Base-by-base conservation (phyloP, 192 early-diverging fungal species). In the Haplosporangium gracile region DNA sequence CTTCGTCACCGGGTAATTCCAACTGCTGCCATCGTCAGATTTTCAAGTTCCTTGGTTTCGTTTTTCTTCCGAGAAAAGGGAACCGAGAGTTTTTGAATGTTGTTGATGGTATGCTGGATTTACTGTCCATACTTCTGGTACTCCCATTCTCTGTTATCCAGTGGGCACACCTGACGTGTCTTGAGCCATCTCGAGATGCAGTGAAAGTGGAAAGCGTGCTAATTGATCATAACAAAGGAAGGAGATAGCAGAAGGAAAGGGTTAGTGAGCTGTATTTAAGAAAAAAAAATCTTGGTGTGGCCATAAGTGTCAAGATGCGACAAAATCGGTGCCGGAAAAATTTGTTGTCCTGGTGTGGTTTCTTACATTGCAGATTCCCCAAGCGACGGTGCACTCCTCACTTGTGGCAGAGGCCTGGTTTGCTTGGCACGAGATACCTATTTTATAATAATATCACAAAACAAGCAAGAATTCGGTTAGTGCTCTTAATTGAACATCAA, bases 151-250 rank as follows among this genome's bases (percentile, higher is more conserved):
- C 97, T 91, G 90, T 99, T 99, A 90, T 99, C 98, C 87, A 99
- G 90, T 55, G 98, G 98, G 85, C 98, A 99, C 32, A 99, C 96
- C 86, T 97, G 94, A 60, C 98, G 93, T 81, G 95, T 97, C 91
- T 98, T 99, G 53, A 99, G 91, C 98, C 98, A 99, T 85, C 98
- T 93, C 57, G 95, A 94, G 74, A 99, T 99, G 90, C 98, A 99
- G 83, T 99, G 98, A 81, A 97, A 98, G 68, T 99, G 98, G 92
- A 99, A 99, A 11, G 98, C 98, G 78, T 99, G 98, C 95, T 97
- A 34, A 60, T 10, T 16, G 9, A 55, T 22, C 49, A 16, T 49
- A 77, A 76, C 18, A 71, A 49, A 9, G 24, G 49, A 70, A 68
- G 5, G 32, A 55, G 55, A 68, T 24, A 74, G 68, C 3, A 74